Evolutionary conservation across 1,139 yeast species (phyloP), one percentile per base, ranked within the genome.

Genomic region (Lodderomyces beijingensis): DNA sequence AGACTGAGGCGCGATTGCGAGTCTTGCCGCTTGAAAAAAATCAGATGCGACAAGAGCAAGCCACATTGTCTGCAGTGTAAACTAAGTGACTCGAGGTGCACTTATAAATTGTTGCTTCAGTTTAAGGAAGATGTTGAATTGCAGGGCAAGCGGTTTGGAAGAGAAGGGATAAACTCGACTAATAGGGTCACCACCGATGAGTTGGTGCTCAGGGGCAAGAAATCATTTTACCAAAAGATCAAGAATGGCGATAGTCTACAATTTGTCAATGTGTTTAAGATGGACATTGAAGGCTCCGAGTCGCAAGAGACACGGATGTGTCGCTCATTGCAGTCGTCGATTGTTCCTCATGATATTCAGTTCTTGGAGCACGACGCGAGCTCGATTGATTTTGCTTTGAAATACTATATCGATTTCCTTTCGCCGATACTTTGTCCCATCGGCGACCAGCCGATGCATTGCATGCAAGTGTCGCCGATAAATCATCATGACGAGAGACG

Each of bases 31-130:
- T 46, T 48, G 16, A 46, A 51, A 33, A 49, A 63, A 33, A 47
- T 55, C 27, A 70, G 69, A 47, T 70, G 76, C 50, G 75, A 70
- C 41, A 75, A 69, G 44, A 36, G 41, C 14, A 67, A 65, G 36
- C 76, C 75, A 1, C 43, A 48, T 5, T 70, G 76, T 36, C 34
- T 53, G 11, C 52, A 62, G 31, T 70, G 76, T 44, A 27, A 40
- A 6, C 49, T 51, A 24, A 53, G 50, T 33, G 53, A 54, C 9
- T 47, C 53, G 12, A 44, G 40, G 7, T 67, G 73, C 44, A 53
- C 51, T 12, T 54, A 62, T 35, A 43, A 41, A 32, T 39, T 50
- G 28, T 45, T 36, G 4, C 43, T 57, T 17, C 58, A 55, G 36
- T 58, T 57, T 36, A 41, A 55, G 27, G 62, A 57, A 31, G 64